Evolutionary conservation across 1,139 yeast genomes (phyloP).

Genomic region (Diutina rugosa): DNA sequence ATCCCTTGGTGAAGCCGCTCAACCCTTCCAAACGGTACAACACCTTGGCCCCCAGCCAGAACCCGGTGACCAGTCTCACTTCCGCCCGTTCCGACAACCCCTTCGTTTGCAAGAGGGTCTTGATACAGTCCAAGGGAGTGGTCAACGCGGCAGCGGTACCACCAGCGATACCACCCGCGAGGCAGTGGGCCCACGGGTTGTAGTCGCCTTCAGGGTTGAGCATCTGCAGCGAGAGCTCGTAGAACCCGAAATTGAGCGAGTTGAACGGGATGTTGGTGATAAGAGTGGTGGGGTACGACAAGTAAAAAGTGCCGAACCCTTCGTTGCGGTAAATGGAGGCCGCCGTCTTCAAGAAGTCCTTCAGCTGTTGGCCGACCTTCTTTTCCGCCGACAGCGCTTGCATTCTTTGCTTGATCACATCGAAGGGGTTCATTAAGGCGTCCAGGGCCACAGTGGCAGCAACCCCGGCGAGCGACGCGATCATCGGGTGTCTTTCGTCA

Average conservation of each 20-base stretch:
- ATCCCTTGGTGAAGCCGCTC: constrained; percentile 67
- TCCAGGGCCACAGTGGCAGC: constrained; percentile 89
- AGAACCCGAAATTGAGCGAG: constrained; percentile 86
- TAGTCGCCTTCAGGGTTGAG: constrained; percentile 70
- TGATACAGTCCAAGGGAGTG: constrained; percentile 90
- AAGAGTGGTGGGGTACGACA: constrained; percentile 90
- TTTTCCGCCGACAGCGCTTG: constrained; percentile 14
- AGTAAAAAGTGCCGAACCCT: constrained; percentile 76
- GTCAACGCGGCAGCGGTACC: constrained; percentile 95
- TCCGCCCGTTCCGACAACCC: constrained; percentile 38
- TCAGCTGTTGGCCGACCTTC: neutral
- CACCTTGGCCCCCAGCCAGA: constrained; percentile 58
- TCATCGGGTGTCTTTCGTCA: constrained; percentile 62
- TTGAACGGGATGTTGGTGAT: constrained; percentile 93
- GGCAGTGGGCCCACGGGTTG: constrained; percentile 86
- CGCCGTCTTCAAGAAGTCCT: constrained; percentile 24
- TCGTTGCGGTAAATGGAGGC: constrained; percentile 50
- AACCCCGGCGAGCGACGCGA: constrained; percentile 85
- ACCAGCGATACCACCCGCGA: constrained; percentile 92
- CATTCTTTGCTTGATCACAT: constrained; percentile 74
- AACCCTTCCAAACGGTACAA: constrained; percentile 57
- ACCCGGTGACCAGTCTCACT: constrained; percentile 53
- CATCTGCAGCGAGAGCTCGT: constrained; percentile 68
- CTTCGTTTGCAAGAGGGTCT: constrained; percentile 78
- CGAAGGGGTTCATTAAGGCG: constrained; percentile 97